phyloP scores from a whole-genome alignment of 805 yeast genomes.

The Candida morakotiae region DNA sequence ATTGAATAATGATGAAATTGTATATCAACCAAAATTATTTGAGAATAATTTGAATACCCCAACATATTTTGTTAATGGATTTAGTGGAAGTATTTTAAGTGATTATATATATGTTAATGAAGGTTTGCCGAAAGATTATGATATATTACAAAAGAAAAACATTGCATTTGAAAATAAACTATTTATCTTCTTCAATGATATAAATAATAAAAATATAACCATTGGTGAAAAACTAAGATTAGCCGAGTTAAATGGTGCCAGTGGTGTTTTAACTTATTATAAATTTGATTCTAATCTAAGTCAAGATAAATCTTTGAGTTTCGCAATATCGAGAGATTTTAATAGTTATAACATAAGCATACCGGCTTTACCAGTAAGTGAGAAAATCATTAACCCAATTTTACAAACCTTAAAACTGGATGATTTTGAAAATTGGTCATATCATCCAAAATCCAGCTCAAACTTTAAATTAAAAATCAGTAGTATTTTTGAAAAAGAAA shows the following conservation, averaged over 20 bases:
- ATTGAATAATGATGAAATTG: conserved; percentile 17
- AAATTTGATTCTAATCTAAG: conserved; percentile 10
- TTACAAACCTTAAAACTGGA: conserved; percentile 16
- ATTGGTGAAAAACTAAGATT: conserved; percentile 21
- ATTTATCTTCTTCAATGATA: conserved; percentile 20
- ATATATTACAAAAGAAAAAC: conserved; percentile 14
- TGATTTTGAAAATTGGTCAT: conserved; percentile 20
- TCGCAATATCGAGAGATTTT: conserved; percentile 17
- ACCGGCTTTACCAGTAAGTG: conserved; percentile 26
- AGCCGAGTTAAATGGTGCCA: conserved; percentile 23
- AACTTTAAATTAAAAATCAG: conserved; percentile 13
- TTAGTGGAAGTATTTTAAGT: conserved; percentile 20
- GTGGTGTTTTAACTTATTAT: conserved; percentile 21
- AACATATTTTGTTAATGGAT: conserved; percentile 25
- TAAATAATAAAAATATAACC: conserved; percentile 9
- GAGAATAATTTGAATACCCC: conserved; percentile 27
- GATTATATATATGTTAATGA: conserved; percentile 26
- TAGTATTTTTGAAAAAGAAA: conserved; percentile 10
- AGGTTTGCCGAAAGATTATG: conserved; percentile 28
- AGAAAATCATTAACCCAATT: conserved; percentile 21
- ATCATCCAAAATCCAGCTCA: conserved; percentile 16
- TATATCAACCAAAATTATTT: conserved; percentile 21
- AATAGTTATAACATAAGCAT: conserved; percentile 9
- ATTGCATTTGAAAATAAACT: conserved; percentile 20
- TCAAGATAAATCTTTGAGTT: not conserved